Evolutionary conservation across 345 rosid genomes (phyloP).

Genomic region (Citrus sinensis): DNA sequence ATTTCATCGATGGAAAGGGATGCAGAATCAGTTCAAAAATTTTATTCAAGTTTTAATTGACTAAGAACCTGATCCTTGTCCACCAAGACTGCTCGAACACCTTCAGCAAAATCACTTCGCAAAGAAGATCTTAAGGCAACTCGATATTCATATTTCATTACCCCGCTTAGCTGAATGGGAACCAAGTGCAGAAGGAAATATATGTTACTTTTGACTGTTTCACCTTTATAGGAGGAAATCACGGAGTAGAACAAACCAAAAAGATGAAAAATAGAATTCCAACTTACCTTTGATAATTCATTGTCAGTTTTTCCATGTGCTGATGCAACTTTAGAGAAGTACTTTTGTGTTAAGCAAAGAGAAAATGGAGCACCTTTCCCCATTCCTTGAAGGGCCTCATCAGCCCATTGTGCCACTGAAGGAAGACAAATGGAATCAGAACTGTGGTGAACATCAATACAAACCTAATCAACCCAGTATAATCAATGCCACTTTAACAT

Average conservation of each 20-base stretch:
- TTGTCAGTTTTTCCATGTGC: slow-evolving; percentile 52
- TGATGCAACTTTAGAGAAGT: slow-evolving; percentile 73
- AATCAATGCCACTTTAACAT: background rate
- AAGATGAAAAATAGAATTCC: background rate
- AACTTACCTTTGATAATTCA: slow-evolving; percentile 60
- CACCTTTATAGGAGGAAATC: background rate
- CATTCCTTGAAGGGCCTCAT: slow-evolving; percentile 76
- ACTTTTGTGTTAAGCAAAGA: slow-evolving; percentile 65
- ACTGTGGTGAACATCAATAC: background rate
- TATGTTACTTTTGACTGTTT: background rate
- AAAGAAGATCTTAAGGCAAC: slow-evolving; percentile 71
- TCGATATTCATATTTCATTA: slow-evolving; percentile 89
- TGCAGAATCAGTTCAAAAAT: background rate
- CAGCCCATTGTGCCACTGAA: slow-evolving; percentile 81
- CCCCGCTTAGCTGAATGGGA: slow-evolving; percentile 56
- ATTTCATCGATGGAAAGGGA: background rate
- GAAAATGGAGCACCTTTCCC: slow-evolving; percentile 91
- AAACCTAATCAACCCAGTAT: background rate
- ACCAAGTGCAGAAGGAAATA: slow-evolving; percentile 1
- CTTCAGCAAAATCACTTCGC: slow-evolving; percentile 75
- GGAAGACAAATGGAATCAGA: slow-evolving; percentile 6
- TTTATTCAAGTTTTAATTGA: background rate
- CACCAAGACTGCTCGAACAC: slow-evolving; percentile 89
- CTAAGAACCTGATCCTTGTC: slow-evolving; percentile 86
- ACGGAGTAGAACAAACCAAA: background rate